These are phyloP conservation scores for Erythrophleum fordii DNA, from an alignment of 306 rosid species.

Conservation along the genomic window DNA sequence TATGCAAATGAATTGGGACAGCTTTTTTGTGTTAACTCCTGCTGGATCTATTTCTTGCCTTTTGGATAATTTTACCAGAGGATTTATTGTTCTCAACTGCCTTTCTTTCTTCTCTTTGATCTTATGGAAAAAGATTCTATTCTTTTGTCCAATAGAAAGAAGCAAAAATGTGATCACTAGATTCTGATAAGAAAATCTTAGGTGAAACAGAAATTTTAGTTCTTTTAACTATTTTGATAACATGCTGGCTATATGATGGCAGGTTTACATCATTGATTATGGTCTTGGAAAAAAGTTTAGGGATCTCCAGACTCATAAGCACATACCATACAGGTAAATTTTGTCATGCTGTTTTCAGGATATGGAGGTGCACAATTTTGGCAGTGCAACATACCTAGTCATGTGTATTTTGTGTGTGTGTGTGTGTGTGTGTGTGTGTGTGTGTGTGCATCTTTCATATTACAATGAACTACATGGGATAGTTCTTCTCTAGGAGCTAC, in stretches of 20 bases:
- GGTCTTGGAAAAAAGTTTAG: constrained; percentile 97
- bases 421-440: background rate
- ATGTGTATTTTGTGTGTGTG: background rate
- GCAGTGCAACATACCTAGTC: background rate
- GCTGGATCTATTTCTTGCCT: background rate
- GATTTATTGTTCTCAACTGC: constrained; percentile 28
- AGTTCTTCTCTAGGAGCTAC: background rate
- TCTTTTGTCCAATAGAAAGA: constrained; percentile 8
- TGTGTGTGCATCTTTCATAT: background rate
- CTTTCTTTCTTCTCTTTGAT: constrained; percentile 20
- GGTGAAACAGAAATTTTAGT: constrained; percentile 17
- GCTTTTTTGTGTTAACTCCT: constrained; percentile 4
- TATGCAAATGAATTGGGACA: constrained; percentile 5
- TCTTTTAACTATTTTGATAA: constrained; percentile 18
- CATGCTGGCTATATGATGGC: constrained; percentile 39
- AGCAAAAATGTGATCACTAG: background rate
- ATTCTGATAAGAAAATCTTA: constrained; percentile 28
- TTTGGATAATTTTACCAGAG: background rate
- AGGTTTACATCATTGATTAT: constrained; percentile 93
- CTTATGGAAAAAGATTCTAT: background rate
- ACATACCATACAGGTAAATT: constrained; percentile 93
- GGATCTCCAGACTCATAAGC: constrained; percentile 98
- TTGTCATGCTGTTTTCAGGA: constrained; percentile 26
- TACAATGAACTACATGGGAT: background rate
- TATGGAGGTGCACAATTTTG: constrained; percentile 27